A percentile compares a stretch with the other conserved stretches of the same genome.
phyloP scores from a whole-genome alignment of 2,329 filamentous ascomycete species.

The Drechmeria coniospora region DNA sequence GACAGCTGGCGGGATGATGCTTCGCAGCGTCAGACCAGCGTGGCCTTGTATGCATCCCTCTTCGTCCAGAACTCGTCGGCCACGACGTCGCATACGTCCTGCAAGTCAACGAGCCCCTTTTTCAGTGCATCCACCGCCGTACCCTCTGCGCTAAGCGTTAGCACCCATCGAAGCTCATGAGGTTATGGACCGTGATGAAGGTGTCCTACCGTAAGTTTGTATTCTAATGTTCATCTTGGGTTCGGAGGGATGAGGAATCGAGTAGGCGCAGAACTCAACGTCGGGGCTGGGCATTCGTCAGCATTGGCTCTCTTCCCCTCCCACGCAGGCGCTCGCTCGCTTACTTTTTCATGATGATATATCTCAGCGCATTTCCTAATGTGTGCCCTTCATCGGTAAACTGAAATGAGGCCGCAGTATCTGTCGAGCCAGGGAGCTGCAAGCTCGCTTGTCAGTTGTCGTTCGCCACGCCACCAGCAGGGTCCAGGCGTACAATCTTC shows the following conservation, averaged over 20 bases:
- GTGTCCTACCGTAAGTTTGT: conserved; percentile 80
- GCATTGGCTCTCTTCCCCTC: background rate
- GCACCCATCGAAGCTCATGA: no score
- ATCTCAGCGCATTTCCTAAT: conserved; percentile 82
- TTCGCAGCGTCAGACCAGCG: conserved; percentile 18
- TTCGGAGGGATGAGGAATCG: conserved; percentile 93
- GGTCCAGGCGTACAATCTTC: conserved; percentile 35
- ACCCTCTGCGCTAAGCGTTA: conserved; percentile 39
- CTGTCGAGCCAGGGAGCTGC: conserved; percentile 70
- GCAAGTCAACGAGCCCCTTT: conserved; percentile 77
- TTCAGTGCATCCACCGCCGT: conserved; percentile 74
- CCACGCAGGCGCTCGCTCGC: conserved; percentile 12
- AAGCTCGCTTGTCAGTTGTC: conserved; percentile 4
- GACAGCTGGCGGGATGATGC: no score
- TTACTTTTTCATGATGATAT: conserved; percentile 98
- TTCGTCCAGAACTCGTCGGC: conserved; percentile 72
- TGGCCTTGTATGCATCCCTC: conserved; percentile 19
- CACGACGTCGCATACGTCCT: conserved; percentile 86
- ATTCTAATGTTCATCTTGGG: conserved; percentile 94
- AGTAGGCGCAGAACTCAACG: conserved; percentile 96
- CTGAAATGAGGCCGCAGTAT: conserved; percentile 86
- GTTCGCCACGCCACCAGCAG: background rate
- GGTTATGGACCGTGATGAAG: no score
- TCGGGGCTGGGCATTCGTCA: conserved; percentile 49
- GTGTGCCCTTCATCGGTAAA: conserved; percentile 92